Evolutionary conservation across 768 basidiomycete species (phyloP).

Genomic region (Boletus speciosus): DNA sequence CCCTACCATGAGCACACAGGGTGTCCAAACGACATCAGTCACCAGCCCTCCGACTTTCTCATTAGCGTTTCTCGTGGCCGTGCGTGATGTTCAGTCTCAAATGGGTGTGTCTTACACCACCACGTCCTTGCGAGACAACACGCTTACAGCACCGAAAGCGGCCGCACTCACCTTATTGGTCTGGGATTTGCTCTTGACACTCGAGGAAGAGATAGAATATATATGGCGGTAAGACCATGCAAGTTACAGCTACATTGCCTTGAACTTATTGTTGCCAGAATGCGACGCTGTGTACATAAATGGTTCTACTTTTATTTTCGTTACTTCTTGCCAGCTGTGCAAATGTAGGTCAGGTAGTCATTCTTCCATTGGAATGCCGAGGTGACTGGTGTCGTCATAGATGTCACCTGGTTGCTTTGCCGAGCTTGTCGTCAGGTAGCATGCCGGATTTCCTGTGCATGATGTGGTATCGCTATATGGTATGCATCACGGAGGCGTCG

Average conservation of each 20-base stretch:
- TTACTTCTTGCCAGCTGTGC: slow-evolving; percentile 11
- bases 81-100: slow-evolving; percentile 8
- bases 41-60: neutral
- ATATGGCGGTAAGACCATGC: slow-evolving; percentile 29
- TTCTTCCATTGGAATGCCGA: neutral
- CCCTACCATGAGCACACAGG: neutral
- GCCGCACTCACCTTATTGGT: slow-evolving; percentile 25
- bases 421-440: too few species aligned
- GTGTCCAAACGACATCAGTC: neutral
- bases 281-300: slow-evolving; percentile 8
- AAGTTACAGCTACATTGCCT: too few species aligned
- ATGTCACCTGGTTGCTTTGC: too few species aligned
- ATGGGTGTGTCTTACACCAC: slow-evolving; percentile 1
- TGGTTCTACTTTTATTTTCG: slow-evolving; percentile 20
- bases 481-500: slow-evolving; percentile 5
- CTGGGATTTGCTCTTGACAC: slow-evolving; percentile 27
- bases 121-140: neutral
- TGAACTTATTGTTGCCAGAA: slow-evolving; percentile 4
- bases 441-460: too few species aligned
- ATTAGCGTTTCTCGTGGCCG: slow-evolving; percentile 3
- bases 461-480: neutral
- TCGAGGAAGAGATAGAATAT: slow-evolving; percentile 24
- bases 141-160: slow-evolving; percentile 15
- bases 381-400: neutral
- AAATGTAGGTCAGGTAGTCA: slow-evolving; percentile 7